A percentile compares a stretch with the other conserved stretches of the same genome.
Conservation (phyloP, 2,329 filamentous ascomycete species). For the Blumeria graminis region DNA sequence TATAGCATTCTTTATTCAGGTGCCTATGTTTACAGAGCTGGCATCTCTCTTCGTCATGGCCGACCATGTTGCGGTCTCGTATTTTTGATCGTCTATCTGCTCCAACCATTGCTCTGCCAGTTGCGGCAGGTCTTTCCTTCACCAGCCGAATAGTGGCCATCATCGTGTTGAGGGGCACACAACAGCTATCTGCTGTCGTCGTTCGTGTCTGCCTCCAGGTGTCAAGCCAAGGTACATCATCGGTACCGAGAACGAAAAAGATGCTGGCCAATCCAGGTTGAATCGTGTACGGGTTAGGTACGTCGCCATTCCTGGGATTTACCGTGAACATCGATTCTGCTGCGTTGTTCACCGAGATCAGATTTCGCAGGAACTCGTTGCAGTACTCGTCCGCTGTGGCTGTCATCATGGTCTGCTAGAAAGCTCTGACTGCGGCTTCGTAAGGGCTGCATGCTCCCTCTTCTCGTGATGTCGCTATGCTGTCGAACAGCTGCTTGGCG, state of each 20-base stretch:
- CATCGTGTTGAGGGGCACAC: too few species aligned
- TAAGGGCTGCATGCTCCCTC: background rate
- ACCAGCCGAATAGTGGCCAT: too few species aligned
- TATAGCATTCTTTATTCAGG: background rate
- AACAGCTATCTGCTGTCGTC: too few species aligned
- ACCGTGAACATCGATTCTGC: background rate
- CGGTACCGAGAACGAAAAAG: background rate
- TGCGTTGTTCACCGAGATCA: background rate
- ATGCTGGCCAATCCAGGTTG: background rate
- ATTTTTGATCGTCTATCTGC: too few species aligned
- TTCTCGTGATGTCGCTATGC: background rate
- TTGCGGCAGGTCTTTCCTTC: too few species aligned
- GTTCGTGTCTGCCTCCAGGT: background rate
- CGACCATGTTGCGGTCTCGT: too few species aligned
- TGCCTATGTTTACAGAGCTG: background rate
- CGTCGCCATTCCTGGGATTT: background rate
- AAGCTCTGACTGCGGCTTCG: background rate
- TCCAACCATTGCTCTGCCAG: too few species aligned
- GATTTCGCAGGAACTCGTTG: background rate
- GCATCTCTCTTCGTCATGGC: background rate
- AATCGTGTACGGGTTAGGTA: background rate
- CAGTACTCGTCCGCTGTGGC: background rate
- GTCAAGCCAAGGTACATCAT: background rate
- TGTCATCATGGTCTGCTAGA: background rate
- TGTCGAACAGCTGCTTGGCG: background rate